Conservation (phyloP, 164 flowering plant genomes). For the Platanus orientalis region DNA sequence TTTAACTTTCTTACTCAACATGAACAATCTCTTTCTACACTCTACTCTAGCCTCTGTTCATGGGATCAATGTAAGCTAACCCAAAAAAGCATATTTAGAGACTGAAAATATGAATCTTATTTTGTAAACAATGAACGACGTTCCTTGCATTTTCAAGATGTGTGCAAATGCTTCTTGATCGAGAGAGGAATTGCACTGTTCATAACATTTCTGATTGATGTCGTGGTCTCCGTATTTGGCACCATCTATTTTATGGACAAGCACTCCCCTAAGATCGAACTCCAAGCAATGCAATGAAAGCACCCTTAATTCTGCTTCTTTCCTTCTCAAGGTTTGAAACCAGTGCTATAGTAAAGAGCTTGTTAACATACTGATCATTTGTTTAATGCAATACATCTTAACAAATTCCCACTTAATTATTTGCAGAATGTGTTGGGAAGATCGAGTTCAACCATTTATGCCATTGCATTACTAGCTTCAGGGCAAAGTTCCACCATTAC, state of each 20-base stretch:
- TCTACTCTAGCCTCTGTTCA: constrained; percentile 78
- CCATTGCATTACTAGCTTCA: constrained; percentile 72
- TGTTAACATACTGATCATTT: neutral
- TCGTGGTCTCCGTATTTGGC: constrained; percentile 65
- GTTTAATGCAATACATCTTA: too few species aligned
- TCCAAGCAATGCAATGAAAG: constrained; percentile 46
- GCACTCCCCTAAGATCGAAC: constrained; percentile 22
- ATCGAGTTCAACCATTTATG: constrained; percentile 59
- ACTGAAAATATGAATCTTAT: neutral
- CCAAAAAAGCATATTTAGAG: neutral
- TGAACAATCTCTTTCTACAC: constrained; percentile 89
- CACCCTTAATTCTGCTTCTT: constrained; percentile 69
- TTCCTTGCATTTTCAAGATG: constrained; percentile 42
- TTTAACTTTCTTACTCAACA: constrained; percentile 22
- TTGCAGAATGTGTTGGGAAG: constrained; percentile 73
- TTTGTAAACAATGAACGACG: neutral
- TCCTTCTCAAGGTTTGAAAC: constrained; percentile 61
- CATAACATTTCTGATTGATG: constrained; percentile 73
- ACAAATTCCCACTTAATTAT: neutral
- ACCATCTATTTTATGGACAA: constrained; percentile 47
- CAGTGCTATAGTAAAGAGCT: neutral
- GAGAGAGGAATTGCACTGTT: constrained; percentile 83
- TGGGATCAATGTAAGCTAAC: constrained; percentile 66
- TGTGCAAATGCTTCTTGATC: constrained; percentile 64
- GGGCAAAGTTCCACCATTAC: too few species aligned